Evolutionary conservation across 495 filamentous ascomycete genomes (phyloP).

Genomic region (Podospora pseudopauciseta): DNA sequence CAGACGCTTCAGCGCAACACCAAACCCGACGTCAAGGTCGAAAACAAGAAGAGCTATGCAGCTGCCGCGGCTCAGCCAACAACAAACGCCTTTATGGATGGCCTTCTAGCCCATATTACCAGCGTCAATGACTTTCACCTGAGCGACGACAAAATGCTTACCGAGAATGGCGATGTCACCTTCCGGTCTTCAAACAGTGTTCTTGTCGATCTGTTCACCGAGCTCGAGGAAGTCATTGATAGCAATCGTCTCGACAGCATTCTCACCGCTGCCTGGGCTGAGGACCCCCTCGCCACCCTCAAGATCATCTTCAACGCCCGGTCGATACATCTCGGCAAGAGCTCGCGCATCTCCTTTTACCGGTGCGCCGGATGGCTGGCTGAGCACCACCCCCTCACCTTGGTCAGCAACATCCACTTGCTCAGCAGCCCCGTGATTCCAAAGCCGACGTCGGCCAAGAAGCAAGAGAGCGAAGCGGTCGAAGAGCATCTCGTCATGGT

Average conservation of each 20-base stretch:
- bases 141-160: constrained; percentile 37
- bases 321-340: constrained; percentile 49
- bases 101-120: constrained; percentile 19
- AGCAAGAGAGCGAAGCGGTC: constrained; percentile 19
- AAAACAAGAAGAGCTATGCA: not conserved
- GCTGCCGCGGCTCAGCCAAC: not conserved
- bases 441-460: constrained; percentile 34
- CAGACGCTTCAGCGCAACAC: constrained; percentile 15
- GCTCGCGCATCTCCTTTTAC: constrained; percentile 38
- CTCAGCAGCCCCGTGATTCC: constrained; percentile 43
- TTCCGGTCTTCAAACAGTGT: constrained; percentile 36
- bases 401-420: constrained; percentile 45
- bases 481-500: constrained; percentile 23
- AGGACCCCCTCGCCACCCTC: constrained; percentile 40
- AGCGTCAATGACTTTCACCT: constrained; percentile 4
- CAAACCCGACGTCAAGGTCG: not conserved
- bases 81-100: constrained; percentile 25
- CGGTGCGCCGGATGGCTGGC: constrained; percentile 46
- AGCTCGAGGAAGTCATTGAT: constrained; percentile 36
- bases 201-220: constrained; percentile 43
- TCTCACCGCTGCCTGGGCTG: constrained; percentile 40
- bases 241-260: constrained; percentile 30
- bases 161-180: constrained; percentile 41
- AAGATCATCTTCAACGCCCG: constrained; percentile 52
- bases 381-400: constrained; percentile 41